Base-by-base conservation (phyloP, 805 yeast genomes). In the Candida rishiriensis region DNA sequence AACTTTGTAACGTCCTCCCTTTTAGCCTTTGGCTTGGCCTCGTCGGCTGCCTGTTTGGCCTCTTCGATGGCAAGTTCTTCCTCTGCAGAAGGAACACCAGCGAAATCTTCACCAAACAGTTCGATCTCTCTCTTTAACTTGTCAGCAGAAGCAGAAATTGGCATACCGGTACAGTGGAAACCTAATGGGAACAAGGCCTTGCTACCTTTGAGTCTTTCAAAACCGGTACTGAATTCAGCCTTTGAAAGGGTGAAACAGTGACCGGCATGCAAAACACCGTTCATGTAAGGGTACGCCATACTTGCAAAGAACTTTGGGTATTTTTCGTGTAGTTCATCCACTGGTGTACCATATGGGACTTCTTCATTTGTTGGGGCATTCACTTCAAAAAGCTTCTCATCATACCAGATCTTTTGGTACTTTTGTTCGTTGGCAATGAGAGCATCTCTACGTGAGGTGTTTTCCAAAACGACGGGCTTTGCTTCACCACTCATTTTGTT, bases 81-180 rank as follows among this genome's bases (percentile, higher is more conserved):
- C 3, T 71, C 84, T 35, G 78, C 85, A 29, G 73, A 71, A 47
- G 89, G 88, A 30, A 70, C 83, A 14, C 81, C 80, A 3, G 77
- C 68, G 58, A 86, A 93, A 59, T 88, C 89, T 14, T 68, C 72
- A 42, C 99, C 99, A 63, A 93, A 93, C 65, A 78, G 65, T 70
- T 93, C 97, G 47, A 90, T 74, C 73, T 93, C 99, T 66, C 99
- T 82, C 61, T 79, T 80, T 61, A 93, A 76, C 70, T 93, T 91
- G 70, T 91, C 99, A 40, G 99, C 98, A 59, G 96, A 78, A 28
- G 98, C 91, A 63, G 81, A 76, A 65, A 93, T 93, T 43, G 99
- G 98, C 97, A 93, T 85, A 75, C 99, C 99, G 31, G 99, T 93
- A 78, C 99, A 93, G 70, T 93, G 99, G 84, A 91, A 93, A 40